Percentiles rank a stretch among this genome's conserved stretches.
phyloP scores from a whole-genome alignment of 805 yeast species.

The Starmerella ratchasimensis region DNA sequence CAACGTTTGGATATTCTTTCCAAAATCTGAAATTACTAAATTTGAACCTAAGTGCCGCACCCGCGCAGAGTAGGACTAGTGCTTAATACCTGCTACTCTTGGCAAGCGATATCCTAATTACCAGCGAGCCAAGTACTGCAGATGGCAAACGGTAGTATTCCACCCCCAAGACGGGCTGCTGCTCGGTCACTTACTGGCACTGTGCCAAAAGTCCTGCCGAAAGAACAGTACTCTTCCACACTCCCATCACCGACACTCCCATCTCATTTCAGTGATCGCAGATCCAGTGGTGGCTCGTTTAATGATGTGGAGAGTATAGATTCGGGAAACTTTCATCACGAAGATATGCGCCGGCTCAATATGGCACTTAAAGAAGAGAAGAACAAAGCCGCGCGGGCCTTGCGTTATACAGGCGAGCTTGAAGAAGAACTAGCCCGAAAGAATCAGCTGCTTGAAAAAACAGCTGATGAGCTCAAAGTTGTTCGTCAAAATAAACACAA shows the following conservation, averaged over 20 bases:
- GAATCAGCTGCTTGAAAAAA: conserved; percentile 14
- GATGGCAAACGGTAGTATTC: conserved; percentile 1
- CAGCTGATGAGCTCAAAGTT: conserved; percentile 17
- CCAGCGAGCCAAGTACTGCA: not conserved
- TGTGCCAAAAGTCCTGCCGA: not conserved
- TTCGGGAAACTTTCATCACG: not conserved
- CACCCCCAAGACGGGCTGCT: conserved; percentile 1
- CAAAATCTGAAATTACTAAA: too few relatives aligned
- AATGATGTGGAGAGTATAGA: not conserved
- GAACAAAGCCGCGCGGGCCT: not conserved
- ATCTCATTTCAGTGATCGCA: not conserved
- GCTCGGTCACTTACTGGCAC: conserved; percentile 1
- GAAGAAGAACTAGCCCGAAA: conserved; percentile 23
- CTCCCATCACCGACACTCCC: not conserved
- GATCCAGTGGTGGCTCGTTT: too few relatives aligned
- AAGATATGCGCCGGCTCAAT: not conserved
- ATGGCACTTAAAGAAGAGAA: conserved; percentile 3
- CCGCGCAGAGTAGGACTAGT: too few relatives aligned
- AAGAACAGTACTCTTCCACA: not conserved
- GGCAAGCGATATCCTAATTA: too few relatives aligned
- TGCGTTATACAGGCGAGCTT: conserved; percentile 13
- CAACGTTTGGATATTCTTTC: too few relatives aligned
- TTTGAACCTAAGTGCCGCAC: too few relatives aligned
- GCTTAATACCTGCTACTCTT: too few relatives aligned
- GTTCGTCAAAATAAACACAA: conserved; percentile 16